These are phyloP conservation scores for Prosopis cineraria DNA, from an alignment of 306 rosid genomes.

Conservation along the genomic window DNA sequence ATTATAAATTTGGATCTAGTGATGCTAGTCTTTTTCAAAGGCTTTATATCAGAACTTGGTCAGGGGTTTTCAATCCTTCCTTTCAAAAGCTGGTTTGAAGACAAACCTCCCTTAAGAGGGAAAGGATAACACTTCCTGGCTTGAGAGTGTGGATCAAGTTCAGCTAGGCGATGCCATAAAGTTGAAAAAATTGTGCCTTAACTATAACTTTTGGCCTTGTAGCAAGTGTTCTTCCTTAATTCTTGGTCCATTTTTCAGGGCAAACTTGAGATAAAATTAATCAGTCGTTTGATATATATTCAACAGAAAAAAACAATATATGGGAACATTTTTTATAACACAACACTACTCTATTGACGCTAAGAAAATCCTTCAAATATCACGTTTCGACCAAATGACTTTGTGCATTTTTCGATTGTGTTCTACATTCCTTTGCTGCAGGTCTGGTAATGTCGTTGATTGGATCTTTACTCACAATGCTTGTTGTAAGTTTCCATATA, in stretches of 20 bases:
- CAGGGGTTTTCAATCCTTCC: no score
- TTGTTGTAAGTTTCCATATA: conserved; percentile 73
- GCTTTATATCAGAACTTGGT: no score
- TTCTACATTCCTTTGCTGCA: conserved; percentile 33
- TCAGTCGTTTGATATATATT: neutral
- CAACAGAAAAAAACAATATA: neutral
- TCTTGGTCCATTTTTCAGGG: neutral
- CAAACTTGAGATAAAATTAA: neutral
- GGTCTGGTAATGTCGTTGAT: conserved; percentile 92
- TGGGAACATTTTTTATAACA: neutral
- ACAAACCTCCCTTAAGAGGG: no score
- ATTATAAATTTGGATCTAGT: no score
- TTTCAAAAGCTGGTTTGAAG: no score
- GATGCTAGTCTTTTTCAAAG: no score
- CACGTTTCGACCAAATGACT: neutral
- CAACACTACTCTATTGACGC: neutral
- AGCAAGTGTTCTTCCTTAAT: no score
- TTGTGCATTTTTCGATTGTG: neutral
- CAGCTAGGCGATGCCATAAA: no score
- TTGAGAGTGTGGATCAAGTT: no score
- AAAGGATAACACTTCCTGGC: no score
- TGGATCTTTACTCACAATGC: conserved; percentile 95
- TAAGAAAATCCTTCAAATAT: neutral
- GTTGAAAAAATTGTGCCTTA: neutral
- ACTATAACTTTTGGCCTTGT: no score